Percentiles rank a stretch among this genome's conserved stretches.
Evolutionary conservation across 352 stramenopile genomes (phyloP).

Genomic region (Hyaloperonospora arabidopsidis): DNA sequence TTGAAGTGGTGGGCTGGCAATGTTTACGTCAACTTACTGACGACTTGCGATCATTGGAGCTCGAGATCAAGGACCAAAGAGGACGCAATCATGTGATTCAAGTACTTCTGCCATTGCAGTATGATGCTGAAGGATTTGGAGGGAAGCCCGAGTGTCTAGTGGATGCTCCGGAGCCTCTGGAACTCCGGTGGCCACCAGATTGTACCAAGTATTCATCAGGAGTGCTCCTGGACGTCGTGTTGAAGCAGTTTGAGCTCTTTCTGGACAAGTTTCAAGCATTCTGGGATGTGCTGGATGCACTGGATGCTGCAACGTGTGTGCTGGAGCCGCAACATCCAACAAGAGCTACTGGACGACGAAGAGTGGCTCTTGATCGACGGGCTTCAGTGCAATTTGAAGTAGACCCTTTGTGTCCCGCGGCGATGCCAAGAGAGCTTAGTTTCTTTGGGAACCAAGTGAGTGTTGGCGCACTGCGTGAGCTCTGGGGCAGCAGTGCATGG

Average conservation of each 20-base stretch:
- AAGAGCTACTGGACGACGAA: slow-evolving; percentile 48
- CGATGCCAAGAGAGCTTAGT: slow-evolving; percentile 44
- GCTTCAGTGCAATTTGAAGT: slow-evolving; percentile 73
- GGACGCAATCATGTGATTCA: slow-evolving; percentile 40
- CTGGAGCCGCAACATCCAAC: slow-evolving; percentile 65
- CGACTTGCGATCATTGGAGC: slow-evolving; percentile 47
- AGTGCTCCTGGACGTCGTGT: slow-evolving; percentile 23
- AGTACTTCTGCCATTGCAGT: slow-evolving; percentile 38
- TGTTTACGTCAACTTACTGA: slow-evolving; percentile 46
- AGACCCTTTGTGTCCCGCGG: slow-evolving; percentile 29
- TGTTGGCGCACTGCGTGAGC: slow-evolving; percentile 42
- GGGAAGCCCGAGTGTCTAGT: slow-evolving; percentile 26
- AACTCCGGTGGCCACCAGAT: slow-evolving; percentile 25
- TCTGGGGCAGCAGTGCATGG: slow-evolving; percentile 44
- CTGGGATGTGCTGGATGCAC: slow-evolving; percentile 68
- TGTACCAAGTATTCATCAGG: background rate
- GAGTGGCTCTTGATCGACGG: slow-evolving; percentile 59
- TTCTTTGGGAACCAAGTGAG: slow-evolving; percentile 73
- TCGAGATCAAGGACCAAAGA: slow-evolving; percentile 34
- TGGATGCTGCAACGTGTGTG: slow-evolving; percentile 67
- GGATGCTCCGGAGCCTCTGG: slow-evolving; percentile 50
- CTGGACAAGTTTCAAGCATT: slow-evolving; percentile 62
- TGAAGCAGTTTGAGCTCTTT: slow-evolving; percentile 51
- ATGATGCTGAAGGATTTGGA: slow-evolving; percentile 9
- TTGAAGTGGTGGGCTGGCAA: slow-evolving; percentile 58